phyloP scores from a whole-genome alignment of 345 rosid genomes.

The Camelina hispida region DNA sequence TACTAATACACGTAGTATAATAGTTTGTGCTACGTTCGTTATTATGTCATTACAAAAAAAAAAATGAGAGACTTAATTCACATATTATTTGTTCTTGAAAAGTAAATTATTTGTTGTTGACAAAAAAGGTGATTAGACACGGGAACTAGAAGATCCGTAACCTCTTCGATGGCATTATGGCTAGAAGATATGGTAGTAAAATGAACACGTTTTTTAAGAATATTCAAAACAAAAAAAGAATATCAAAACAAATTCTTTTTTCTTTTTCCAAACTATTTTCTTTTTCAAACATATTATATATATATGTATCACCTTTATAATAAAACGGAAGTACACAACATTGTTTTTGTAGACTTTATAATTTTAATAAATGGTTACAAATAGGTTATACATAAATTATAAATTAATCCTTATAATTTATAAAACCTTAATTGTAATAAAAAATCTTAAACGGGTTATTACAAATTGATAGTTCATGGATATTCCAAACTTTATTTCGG shows the following conservation, averaged over 20 bases:
- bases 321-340: too few species aligned
- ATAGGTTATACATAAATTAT: too few species aligned
- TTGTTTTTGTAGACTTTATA: too few species aligned
- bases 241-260: neutral
- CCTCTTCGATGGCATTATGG: neutral
- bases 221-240: neutral
- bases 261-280: neutral
- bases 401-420: too few species aligned
- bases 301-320: too few species aligned
- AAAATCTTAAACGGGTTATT: too few species aligned
- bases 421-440: too few species aligned
- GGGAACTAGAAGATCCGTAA: neutral
- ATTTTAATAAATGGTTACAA: too few species aligned
- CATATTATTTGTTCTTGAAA: neutral
- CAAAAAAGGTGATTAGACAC: conserved; percentile 1
- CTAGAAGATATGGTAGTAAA: neutral
- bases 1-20: too few species aligned
- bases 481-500: too few species aligned
- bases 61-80: neutral
- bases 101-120: neutral
- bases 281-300: neutral
- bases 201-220: neutral
- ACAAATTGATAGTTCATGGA: too few species aligned
- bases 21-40: neutral
- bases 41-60: neutral